phyloP scores from a whole-genome alignment of 2,329 filamentous ascomycete genomes.

The Hymenoscyphus infarciens region DNA sequence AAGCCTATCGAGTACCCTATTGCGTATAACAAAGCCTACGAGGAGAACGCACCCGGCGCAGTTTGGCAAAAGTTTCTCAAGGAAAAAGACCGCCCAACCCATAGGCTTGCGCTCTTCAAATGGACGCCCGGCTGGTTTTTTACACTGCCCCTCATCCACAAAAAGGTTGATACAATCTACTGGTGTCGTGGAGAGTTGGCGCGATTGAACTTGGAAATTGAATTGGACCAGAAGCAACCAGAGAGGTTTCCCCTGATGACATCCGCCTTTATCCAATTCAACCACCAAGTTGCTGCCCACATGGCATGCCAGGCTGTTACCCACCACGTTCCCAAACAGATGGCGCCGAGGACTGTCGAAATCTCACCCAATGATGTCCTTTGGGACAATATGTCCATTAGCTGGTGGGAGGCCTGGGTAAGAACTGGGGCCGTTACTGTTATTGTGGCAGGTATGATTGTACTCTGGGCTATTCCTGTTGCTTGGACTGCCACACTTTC shows the following conservation, averaged over 20 bases:
- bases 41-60: slow-evolving; percentile 58
- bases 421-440: slow-evolving; percentile 58
- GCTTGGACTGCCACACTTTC: slow-evolving; percentile 81
- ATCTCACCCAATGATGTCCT: slow-evolving; percentile 89
- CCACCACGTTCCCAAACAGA: slow-evolving; percentile 88
- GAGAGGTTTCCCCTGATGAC: slow-evolving; percentile 91
- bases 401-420: slow-evolving; percentile 84
- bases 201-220: slow-evolving; percentile 85
- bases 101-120: slow-evolving; percentile 64
- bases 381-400: slow-evolving; percentile 96
- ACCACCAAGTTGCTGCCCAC: slow-evolving; percentile 93
- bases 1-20: slow-evolving; percentile 49
- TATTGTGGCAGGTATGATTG: slow-evolving; percentile 69
- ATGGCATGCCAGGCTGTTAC: slow-evolving; percentile 95
- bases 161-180: slow-evolving; percentile 94
- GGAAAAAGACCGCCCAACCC: slow-evolving; percentile 78
- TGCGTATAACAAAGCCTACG: slow-evolving; percentile 59
- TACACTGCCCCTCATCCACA: slow-evolving; percentile 71
- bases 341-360: slow-evolving; percentile 90
- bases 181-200: slow-evolving; percentile 85
- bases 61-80: slow-evolving; percentile 84
- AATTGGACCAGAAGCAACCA: slow-evolving; percentile 78
- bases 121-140: slow-evolving; percentile 66
- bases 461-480: slow-evolving; percentile 89
- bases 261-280: slow-evolving; percentile 97